These are phyloP conservation scores for Helicocarpus griseus DNA, from an alignment of 2,329 filamentous ascomycete genomes.

Conservation along the genomic window DNA sequence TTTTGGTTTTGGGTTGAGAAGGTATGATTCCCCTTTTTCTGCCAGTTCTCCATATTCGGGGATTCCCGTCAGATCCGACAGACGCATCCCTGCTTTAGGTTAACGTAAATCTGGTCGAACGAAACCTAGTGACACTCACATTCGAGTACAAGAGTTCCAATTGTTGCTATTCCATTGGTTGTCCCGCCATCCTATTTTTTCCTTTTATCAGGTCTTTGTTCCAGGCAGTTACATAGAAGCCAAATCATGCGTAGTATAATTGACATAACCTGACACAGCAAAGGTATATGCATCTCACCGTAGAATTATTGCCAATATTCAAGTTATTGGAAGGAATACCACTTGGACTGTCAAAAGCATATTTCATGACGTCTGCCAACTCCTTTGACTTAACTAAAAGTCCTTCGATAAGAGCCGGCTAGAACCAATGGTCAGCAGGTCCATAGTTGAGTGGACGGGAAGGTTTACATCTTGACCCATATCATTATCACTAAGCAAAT, in stretches of 20 bases:
- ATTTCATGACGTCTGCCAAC: constrained; percentile 63
- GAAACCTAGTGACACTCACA: constrained; percentile 27
- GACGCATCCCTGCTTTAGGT: constrained; percentile 30
- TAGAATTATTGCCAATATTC: constrained; percentile 45
- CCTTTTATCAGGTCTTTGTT: background rate
- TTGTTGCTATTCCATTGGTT: constrained; percentile 64
- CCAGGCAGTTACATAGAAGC: too few species aligned
- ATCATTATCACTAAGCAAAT: constrained; percentile 56
- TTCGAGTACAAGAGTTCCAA: constrained; percentile 71
- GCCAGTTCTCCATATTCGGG: constrained; percentile 55
- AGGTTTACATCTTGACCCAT: constrained; percentile 36
- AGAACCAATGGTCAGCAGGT: background rate
- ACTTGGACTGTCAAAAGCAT: constrained; percentile 66
- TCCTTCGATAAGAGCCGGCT: constrained; percentile 9
- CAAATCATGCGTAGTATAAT: background rate
- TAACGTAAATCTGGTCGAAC: background rate
- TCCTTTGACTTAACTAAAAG: constrained; percentile 58
- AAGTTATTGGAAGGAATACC: constrained; percentile 66
- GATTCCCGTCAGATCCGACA: constrained; percentile 66
- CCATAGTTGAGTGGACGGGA: background rate
- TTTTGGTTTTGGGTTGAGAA: constrained; percentile 56
- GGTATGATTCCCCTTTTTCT: constrained; percentile 58
- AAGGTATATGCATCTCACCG: constrained; percentile 1
- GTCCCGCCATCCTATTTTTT: constrained; percentile 34
- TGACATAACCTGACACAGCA: too few species aligned